These are phyloP conservation scores for Metschnikowia drakensbergensis DNA, from an alignment of 805 yeast species.

Conservation along the genomic window DNA sequence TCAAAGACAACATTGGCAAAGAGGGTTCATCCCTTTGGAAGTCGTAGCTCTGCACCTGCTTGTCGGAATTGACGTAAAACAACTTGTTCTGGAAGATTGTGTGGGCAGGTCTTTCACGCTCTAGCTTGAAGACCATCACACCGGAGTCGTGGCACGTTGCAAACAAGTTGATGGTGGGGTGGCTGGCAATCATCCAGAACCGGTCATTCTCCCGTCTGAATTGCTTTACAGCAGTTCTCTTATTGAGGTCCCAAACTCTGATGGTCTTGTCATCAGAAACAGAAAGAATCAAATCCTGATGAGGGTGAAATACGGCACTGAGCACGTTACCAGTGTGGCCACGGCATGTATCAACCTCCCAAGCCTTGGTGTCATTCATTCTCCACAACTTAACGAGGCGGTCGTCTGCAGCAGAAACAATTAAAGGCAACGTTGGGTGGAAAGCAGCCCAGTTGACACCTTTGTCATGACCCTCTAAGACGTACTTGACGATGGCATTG, in stretches of 20 bases:
- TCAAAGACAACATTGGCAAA: slow-evolving; percentile 77
- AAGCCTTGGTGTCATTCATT: slow-evolving; percentile 95
- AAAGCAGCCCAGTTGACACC: slow-evolving; percentile 99
- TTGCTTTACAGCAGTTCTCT: slow-evolving; percentile 88
- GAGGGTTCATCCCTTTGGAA: slow-evolving; percentile 59
- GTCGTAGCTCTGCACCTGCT: slow-evolving; percentile 80
- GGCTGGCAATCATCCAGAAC: slow-evolving; percentile 89
- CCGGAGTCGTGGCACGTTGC: slow-evolving; percentile 98
- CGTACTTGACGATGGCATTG: slow-evolving; percentile 92
- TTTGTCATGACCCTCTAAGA: slow-evolving; percentile 95
- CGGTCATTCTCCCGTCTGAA: slow-evolving; percentile 91
- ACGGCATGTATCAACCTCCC: slow-evolving; percentile 98
- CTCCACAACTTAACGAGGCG: slow-evolving; percentile 95
- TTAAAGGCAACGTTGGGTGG: slow-evolving; percentile 93
- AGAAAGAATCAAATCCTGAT: slow-evolving; percentile 85
- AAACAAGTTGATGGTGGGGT: slow-evolving; percentile 85
- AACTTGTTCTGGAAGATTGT: slow-evolving; percentile 67
- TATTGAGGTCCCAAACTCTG: slow-evolving; percentile 94
- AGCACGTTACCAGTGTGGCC: slow-evolving; percentile 95
- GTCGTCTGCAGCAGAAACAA: slow-evolving; percentile 95
- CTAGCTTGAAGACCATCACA: slow-evolving; percentile 95
- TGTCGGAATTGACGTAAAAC: slow-evolving; percentile 74
- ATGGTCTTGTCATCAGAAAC: slow-evolving; percentile 95
- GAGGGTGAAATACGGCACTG: slow-evolving; percentile 87
- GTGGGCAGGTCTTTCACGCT: slow-evolving; percentile 96